phyloP scores from a whole-genome alignment of 2,329 filamentous ascomycete species.

The Graphiopsis chlorocephala region DNA sequence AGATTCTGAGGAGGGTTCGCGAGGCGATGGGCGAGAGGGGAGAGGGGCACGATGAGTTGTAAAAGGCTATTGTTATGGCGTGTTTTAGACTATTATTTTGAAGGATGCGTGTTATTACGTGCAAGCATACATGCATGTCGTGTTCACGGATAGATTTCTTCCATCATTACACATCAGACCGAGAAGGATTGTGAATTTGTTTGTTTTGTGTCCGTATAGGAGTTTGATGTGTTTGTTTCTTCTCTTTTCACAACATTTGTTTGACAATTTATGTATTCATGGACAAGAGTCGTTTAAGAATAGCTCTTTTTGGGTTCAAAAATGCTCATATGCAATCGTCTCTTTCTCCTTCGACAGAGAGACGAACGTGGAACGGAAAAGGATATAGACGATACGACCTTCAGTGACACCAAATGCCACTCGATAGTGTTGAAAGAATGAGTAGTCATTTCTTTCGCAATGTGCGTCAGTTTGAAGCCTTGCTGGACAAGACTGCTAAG shows the following conservation, averaged over 20 bases:
- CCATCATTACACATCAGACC: background rate
- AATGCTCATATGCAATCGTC: no score
- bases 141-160: background rate
- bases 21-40: conserved; percentile 18
- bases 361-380: no score
- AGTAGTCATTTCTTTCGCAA: background rate
- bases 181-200: background rate
- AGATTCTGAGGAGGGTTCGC: conserved; percentile 25
- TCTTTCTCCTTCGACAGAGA: no score
- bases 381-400: background rate
- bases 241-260: background rate
- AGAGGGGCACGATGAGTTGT: conserved; percentile 21
- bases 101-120: background rate
- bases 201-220: background rate
- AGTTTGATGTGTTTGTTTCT: background rate
- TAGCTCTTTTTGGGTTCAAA: no score
- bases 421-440: background rate
- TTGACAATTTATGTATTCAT: no score
- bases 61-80: background rate
- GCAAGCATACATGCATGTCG: background rate
- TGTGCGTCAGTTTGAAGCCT: background rate
- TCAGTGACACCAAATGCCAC: background rate
- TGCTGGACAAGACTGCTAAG: background rate
- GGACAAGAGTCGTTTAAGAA: no score
- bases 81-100: background rate